Base-by-base conservation (phyloP, 371 early-diverging fungal genomes). In the Mortierella sp. region DNA sequence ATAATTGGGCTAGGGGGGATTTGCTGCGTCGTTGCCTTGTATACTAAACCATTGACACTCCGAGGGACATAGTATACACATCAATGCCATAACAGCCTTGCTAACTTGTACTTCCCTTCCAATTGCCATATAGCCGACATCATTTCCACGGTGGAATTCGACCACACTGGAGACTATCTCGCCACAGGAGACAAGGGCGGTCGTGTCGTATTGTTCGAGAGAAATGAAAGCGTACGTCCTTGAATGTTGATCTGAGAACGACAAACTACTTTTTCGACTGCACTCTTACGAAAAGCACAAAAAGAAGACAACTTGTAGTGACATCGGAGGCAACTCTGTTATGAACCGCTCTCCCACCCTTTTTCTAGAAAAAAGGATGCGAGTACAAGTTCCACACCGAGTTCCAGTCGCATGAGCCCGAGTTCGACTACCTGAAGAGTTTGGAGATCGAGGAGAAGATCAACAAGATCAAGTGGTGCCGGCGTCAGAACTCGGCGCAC, bases 391-490 rank as follows among this genome's bases (percentile, higher is more conserved):
- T 99, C 87, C 97, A 97, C 84, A 98, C 99, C 60, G 99, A 99
- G 89, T 99, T 99, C 85, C 99, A 99, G 88, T 99, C 99, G 74
- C 99, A 99, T 91, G 98, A 99, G 88, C 97, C 99, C 48, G 99
- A 99, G 92, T 99, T 99, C 87, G 99, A 99, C 90, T 99, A 99
- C 89, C 93, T 99, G 75, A 99, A 99, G 92, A 97, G 97, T 92
- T 93, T 99, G 88, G 99, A 99, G 88, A 99, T 99, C 77, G 98
- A 99, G 88, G 99, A 99, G 86, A 99, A 99, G 89, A 99, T 99
- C 89, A 99, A 99, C 90, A 97, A 99, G 87, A 99, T 99, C 87
- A 96, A 98, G 80, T 98, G 99, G 98, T 96, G 98, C 90, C 95
- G 93, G 84, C 94, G 97, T 63, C 96, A 96, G 84, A 99, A 98